A percentile compares a stretch with the other conserved stretches of the same genome.
Conservation (phyloP, 495 filamentous ascomycete genomes). For the Hypoxylon crocopeplum region DNA sequence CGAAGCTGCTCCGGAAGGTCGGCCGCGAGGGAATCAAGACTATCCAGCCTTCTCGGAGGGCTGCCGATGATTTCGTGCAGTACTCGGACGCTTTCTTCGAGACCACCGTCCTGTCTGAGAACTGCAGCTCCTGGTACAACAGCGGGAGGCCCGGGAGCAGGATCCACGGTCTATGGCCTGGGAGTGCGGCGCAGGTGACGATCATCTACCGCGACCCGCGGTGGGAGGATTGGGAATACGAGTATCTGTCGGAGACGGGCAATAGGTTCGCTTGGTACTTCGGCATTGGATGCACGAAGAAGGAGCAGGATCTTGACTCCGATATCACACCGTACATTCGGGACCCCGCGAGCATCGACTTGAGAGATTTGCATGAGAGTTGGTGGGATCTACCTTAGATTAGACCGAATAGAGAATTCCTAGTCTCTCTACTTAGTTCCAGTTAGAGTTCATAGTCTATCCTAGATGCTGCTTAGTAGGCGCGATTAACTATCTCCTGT, state of each 20-base stretch:
- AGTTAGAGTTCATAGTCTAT: neutral
- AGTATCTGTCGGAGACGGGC: conserved; percentile 52
- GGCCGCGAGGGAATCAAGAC: conserved; percentile 67
- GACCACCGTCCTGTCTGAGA: conserved; percentile 65
- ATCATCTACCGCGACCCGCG: conserved; percentile 64
- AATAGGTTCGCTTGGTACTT: conserved; percentile 55
- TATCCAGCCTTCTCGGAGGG: conserved; percentile 59
- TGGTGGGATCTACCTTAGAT: conserved; percentile 45
- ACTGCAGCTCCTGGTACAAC: conserved; percentile 76
- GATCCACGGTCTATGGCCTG: conserved; percentile 72
- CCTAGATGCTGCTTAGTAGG: neutral
- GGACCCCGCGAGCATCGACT: conserved; percentile 42
- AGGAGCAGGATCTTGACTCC: conserved; percentile 43
- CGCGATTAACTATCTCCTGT: too few relatives aligned
- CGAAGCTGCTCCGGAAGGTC: conserved; percentile 69
- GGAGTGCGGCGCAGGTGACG: conserved; percentile 64
- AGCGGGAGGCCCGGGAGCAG: conserved; percentile 61
- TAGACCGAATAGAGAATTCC: too few relatives aligned
- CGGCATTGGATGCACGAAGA: conserved; percentile 50
- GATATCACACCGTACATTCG: conserved; percentile 52
- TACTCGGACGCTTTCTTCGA: conserved; percentile 68
- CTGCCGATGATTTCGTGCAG: conserved; percentile 67
- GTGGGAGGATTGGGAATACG: conserved; percentile 78
- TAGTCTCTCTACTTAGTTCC: neutral
- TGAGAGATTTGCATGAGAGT: conserved; percentile 51